phyloP scores from a whole-genome alignment of 2,329 filamentous ascomycete genomes.

The Diaporthe australafricana region DNA sequence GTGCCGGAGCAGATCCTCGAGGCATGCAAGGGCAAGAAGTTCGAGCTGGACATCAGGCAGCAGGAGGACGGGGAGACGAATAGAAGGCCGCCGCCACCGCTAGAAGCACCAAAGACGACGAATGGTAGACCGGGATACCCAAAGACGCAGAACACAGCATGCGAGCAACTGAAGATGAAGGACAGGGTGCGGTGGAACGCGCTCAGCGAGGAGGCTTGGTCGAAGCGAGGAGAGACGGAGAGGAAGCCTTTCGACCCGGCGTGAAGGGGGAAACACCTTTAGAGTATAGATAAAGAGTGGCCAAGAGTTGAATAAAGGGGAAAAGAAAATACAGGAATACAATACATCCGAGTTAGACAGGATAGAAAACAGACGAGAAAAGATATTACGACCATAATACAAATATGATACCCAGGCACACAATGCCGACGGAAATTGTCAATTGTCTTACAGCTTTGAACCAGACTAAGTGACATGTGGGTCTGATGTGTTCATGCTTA shows the following conservation, averaged over 20 bases:
- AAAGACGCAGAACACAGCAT: conserved; percentile 1
- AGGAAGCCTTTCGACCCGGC: conserved; percentile 26
- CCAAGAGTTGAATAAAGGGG: not conserved
- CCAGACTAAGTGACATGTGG: not conserved
- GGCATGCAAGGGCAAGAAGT: conserved; percentile 48
- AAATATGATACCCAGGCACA: not conserved
- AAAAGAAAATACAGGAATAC: conserved; percentile 14
- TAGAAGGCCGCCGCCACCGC: conserved; percentile 1
- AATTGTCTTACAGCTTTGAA: not conserved
- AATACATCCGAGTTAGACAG: not conserved
- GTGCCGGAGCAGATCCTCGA: conserved; percentile 50
- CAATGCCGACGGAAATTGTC: not conserved
- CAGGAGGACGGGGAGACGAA: not conserved
- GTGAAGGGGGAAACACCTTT: not conserved
- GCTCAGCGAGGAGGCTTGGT: conserved; percentile 23
- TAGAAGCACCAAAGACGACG: not conserved
- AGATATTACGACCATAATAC: not conserved
- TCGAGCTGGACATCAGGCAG: conserved; percentile 47
- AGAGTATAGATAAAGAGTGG: not conserved
- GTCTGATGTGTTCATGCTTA: not conserved
- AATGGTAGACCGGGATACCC: not conserved
- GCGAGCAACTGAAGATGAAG: not conserved
- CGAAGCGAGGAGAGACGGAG: conserved; percentile 14
- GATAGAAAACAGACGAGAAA: not conserved
- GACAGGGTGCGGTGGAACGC: conserved; percentile 29